phyloP scores from a whole-genome alignment of 345 rosid genomes.

The Arabidopsis arenosa region DNA sequence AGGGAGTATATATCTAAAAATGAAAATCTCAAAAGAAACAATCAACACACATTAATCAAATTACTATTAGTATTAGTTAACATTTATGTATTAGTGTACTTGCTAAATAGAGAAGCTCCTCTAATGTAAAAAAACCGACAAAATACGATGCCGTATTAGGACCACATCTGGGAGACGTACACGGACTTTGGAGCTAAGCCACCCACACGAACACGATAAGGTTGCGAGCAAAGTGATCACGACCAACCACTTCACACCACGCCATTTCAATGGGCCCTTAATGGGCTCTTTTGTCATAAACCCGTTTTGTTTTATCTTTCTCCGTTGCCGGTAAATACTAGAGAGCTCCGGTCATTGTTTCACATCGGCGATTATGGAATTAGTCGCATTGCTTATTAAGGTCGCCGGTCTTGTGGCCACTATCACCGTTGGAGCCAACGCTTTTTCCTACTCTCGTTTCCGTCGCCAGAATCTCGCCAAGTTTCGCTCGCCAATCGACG shows the following conservation, averaged over 20 bases:
- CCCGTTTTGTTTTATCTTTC: slow-evolving; percentile 15
- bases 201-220: slow-evolving; percentile 42
- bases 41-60: background rate
- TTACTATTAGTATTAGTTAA: background rate
- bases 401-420: slow-evolving; percentile 71
- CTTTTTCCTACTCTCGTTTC: slow-evolving; percentile 71
- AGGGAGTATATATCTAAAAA: background rate
- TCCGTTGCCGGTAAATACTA: slow-evolving; percentile 13
- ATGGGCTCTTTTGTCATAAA: slow-evolving; percentile 22
- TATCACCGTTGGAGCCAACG: slow-evolving; percentile 77
- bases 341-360: background rate
- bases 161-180: slow-evolving; percentile 10
- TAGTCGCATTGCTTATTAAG: slow-evolving; percentile 58
- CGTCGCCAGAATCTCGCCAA: slow-evolving; percentile 58
- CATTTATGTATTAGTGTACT: background rate
- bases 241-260: slow-evolving; percentile 32
- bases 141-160: background rate
- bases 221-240: slow-evolving; percentile 23
- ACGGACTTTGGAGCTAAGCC: slow-evolving; percentile 33
- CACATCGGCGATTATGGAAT: slow-evolving; percentile 45
- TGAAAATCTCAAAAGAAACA: background rate
- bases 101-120: background rate
- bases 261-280: slow-evolving; percentile 36
- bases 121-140: background rate
- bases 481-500: slow-evolving; percentile 76